Evolutionary conservation across 441 rosid species (phyloP).

Genomic region (Adansonia rubrostipa): DNA sequence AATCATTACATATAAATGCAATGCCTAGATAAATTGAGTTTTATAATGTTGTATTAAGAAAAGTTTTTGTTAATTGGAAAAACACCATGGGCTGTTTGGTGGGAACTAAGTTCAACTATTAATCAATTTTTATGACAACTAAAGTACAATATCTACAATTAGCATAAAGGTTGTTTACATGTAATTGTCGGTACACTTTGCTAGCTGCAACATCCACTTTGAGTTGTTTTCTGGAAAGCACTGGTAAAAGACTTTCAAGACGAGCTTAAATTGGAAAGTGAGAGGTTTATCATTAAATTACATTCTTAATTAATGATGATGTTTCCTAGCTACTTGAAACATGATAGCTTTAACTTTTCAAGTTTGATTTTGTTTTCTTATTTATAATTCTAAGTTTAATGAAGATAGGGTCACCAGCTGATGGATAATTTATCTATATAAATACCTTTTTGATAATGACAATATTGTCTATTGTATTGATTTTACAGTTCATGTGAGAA

Average conservation of each 20-base stretch:
- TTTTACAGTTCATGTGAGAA: no score
- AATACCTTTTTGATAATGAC: background rate
- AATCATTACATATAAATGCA: background rate
- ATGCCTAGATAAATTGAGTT: background rate
- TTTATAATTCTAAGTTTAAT: slow-evolving; percentile 1
- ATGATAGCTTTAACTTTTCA: background rate
- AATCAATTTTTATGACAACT: slow-evolving; percentile 10
- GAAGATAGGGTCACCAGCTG: background rate
- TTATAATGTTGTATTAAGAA: background rate
- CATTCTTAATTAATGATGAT: slow-evolving; percentile 21
- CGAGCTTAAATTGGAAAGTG: slow-evolving; percentile 20
- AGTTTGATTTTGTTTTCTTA: background rate
- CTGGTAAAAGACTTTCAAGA: background rate
- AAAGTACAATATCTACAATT: background rate
- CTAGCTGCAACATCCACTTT: slow-evolving; percentile 7
- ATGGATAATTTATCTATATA: background rate
- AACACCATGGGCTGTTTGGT: background rate
- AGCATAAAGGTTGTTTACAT: background rate
- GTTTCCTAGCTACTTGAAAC: slow-evolving; percentile 9
- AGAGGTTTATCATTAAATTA: slow-evolving; percentile 12
- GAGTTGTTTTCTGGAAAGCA: slow-evolving; percentile 11
- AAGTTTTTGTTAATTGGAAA: background rate
- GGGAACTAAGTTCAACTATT: background rate
- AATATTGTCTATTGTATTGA: no score
- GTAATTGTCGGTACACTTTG: background rate